Base-by-base conservation (phyloP, 768 basidiomycete genomes). In the Kwoniella dendrophila region DNA sequence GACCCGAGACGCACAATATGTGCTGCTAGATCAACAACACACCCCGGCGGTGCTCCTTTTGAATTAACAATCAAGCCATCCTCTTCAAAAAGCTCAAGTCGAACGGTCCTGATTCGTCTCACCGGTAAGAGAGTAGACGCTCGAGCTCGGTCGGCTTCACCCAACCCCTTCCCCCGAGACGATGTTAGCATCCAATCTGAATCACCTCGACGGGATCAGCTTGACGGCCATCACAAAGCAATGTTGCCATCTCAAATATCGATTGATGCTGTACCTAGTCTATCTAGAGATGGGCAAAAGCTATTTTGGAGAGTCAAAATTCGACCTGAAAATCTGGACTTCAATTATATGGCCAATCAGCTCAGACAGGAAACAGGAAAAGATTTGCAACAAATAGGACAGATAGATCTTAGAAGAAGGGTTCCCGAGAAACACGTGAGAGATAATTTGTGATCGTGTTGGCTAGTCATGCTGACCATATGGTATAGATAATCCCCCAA, bases 371-470 rank as follows among this genome's bases (percentile, higher is more conserved):
- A 61, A 5, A 67, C 69, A 3, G 66, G 66, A 5, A 44, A 34
- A 20, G 33, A 38, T 16, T 27, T 63, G 11, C 18, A 33, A 12
- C n/a, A 45, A 24, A 60, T 71, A 24, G 48, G 26, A 18, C 40
- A 58, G 18, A 29, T 71, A 12, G 66, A 71, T 34, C 24, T 71
- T 16, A 56, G 62, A 14, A 36, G 56, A 41, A 51, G 67, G 24
- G 58, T 72, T 8, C 8, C 62, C 8, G 70, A 72, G 24, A 59
- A 51, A 26, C 64, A 72, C 4, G 70, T 67, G 50, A 66, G 67
- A n/a, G n/a, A n/a, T n/a, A n/a, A n/a, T n/a, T n/a, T n/a, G n/a
- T n/a, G n/a, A n/a, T n/a, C n/a, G n/a, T n/a, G n/a, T n/a, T n/a
- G n/a, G n/a, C n/a, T n/a, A n/a, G n/a, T n/a, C n/a, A 38, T 50